These are phyloP conservation scores for Aspergillus caelatus DNA, from an alignment of 2,329 filamentous ascomycete genomes.

Conservation along the genomic window DNA sequence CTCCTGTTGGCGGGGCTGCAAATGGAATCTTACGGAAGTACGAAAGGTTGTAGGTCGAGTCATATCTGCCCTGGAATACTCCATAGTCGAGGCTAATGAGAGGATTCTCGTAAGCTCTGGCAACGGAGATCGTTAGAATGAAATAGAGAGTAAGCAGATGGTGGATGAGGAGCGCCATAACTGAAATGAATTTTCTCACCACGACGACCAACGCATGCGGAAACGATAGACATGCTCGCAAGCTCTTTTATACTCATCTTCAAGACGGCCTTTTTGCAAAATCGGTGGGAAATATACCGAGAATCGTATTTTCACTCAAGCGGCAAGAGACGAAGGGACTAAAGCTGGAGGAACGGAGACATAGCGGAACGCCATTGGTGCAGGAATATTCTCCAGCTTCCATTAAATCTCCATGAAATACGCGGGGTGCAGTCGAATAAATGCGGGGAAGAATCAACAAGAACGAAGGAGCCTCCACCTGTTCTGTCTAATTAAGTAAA, in stretches of 20 bases:
- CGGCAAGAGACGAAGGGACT: background rate
- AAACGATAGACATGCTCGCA: background rate
- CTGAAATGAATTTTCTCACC: background rate
- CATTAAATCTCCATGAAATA: background rate
- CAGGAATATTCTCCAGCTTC: constrained; percentile 22
- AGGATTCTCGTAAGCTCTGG: constrained; percentile 33
- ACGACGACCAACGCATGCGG: background rate
- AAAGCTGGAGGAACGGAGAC: constrained; percentile 1
- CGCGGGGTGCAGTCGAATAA: background rate
- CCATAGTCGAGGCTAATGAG: constrained; percentile 52
- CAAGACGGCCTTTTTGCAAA: background rate
- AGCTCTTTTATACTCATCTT: background rate
- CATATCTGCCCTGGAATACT: constrained; percentile 57
- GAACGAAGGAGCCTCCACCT: background rate
- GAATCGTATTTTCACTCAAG: constrained; percentile 4
- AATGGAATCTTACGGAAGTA: constrained; percentile 66
- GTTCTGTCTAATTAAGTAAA: background rate
- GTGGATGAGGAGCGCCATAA: constrained; percentile 15
- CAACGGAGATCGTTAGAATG: constrained; percentile 13
- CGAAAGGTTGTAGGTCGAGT: constrained; percentile 57
- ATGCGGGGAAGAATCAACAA: constrained; percentile 2
- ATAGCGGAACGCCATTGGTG: constrained; percentile 28
- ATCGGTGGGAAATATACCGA: constrained; percentile 20
- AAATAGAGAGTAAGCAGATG: constrained; percentile 9
- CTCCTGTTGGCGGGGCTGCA: constrained; percentile 59